Evolutionary conservation across 148 eudicot species (phyloP).

Genomic region (Drosera capensis): DNA sequence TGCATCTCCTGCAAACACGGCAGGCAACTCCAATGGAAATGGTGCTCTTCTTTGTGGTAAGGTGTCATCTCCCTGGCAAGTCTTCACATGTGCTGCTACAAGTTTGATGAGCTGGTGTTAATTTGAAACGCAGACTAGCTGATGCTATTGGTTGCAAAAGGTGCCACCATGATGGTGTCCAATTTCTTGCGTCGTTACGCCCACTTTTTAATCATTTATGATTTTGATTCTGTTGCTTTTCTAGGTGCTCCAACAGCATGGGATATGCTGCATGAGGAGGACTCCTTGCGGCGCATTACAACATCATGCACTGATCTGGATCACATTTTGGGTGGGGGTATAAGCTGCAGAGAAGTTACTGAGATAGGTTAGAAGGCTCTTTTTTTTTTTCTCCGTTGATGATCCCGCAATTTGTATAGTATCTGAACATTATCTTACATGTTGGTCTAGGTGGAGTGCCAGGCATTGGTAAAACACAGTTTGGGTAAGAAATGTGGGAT

Average conservation of each 20-base stretch:
- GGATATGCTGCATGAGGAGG: slow-evolving; percentile 81
- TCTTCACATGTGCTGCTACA: not conserved
- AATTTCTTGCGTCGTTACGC: not conserved
- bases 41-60: slow-evolving; percentile 41
- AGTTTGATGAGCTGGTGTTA: not conserved
- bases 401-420: not conserved
- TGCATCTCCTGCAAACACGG: slow-evolving; percentile 42
- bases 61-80: not conserved
- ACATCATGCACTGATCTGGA: slow-evolving; percentile 84
- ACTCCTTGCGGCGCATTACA: slow-evolving; percentile 36
- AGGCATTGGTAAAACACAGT: slow-evolving; percentile 95
- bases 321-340: slow-evolving; percentile 77
- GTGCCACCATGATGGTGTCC: too few relatives aligned
- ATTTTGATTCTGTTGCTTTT: slow-evolving; percentile 1
- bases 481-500: slow-evolving; percentile 39
- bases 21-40: slow-evolving; percentile 22
- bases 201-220: not conserved
- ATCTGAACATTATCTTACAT: not conserved
- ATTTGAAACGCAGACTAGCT: too few relatives aligned
- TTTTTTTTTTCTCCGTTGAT: too few relatives aligned
- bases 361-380: slow-evolving; percentile 58
- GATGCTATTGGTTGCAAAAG: too few relatives aligned
- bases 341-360: slow-evolving; percentile 85
- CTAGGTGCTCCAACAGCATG: slow-evolving; percentile 88
- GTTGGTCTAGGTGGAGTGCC: slow-evolving; percentile 70